Conservation (phyloP, 495 filamentous ascomycete species). For the Lophium mytilinum region DNA sequence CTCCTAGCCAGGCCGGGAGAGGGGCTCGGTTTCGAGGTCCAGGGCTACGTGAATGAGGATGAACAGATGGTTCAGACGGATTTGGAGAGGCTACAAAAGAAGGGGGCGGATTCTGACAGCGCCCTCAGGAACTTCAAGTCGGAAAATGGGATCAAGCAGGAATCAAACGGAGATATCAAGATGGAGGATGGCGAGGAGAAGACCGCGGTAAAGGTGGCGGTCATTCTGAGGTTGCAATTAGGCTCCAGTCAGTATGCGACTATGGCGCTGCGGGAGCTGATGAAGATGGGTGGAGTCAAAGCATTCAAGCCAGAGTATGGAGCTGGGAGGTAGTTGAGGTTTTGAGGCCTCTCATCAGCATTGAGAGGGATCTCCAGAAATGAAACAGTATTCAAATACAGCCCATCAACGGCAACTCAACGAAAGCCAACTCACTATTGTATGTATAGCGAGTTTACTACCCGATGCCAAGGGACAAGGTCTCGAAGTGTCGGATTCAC, state of each 20-base stretch:
- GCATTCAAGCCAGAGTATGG: conserved; percentile 55
- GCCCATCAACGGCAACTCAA: too few relatives aligned
- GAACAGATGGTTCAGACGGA: conserved; percentile 87
- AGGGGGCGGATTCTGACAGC: not conserved
- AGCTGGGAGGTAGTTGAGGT: conserved; percentile 10
- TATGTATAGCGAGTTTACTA: too few relatives aligned
- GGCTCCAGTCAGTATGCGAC: conserved; percentile 88
- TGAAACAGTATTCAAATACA: too few relatives aligned
- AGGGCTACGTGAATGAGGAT: conserved; percentile 56
- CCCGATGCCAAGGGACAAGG: too few relatives aligned
- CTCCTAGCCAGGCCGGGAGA: conserved; percentile 57
- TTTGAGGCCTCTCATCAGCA: too few relatives aligned
- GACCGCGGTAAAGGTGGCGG: conserved; percentile 54
- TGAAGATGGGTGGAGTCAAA: conserved; percentile 53
- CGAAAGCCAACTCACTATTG: too few relatives aligned
- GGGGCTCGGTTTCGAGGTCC: conserved; percentile 57
- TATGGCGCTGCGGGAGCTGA: conserved; percentile 83
- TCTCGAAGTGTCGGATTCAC: too few relatives aligned
- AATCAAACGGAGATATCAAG: not conserved
- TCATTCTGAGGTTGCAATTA: conserved; percentile 78
- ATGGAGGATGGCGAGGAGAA: conserved; percentile 21
- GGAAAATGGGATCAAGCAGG: not conserved
- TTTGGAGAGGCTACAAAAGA: conserved; percentile 46
- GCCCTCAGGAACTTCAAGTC: not conserved
- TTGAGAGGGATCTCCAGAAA: too few relatives aligned